Evolutionary conservation across 352 stramenopile species (phyloP).

Genomic region (Phytophthora cajani): DNA sequence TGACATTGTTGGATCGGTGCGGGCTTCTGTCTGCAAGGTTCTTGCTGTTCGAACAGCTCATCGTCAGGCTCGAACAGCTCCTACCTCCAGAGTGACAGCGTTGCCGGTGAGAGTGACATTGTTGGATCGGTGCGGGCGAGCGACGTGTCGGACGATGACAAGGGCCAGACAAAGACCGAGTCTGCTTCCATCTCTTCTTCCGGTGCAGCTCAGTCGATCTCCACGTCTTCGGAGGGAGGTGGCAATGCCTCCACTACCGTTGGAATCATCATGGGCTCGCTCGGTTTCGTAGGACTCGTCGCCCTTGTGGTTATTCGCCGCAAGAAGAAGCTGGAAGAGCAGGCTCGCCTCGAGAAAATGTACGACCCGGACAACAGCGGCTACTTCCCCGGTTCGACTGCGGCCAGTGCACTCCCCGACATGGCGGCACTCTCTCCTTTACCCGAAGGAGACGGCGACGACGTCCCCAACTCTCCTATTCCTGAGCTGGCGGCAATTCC

Average conservation of each 20-base stretch:
- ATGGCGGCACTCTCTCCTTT: conserved; percentile 45
- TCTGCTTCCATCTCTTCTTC: conserved; percentile 16
- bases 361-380: conserved; percentile 44
- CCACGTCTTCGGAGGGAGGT: conserved; percentile 45
- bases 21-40: conserved; percentile 64
- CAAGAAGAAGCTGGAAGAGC: conserved; percentile 62
- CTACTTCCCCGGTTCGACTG: conserved; percentile 47
- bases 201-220: conserved; percentile 37
- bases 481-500: conserved; percentile 49
- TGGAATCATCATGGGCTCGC: conserved; percentile 54
- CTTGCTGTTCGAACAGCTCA: conserved; percentile 59
- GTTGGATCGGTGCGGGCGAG: conserved; percentile 37
- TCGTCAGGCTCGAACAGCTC: conserved; percentile 20
- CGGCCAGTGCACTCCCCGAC: conserved; percentile 33
- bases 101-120: conserved; percentile 31
- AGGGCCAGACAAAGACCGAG: conserved; percentile 15
- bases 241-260: conserved; percentile 51
- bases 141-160: conserved; percentile 1
- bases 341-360: conserved; percentile 52
- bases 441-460: conserved; percentile 25
- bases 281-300: conserved; percentile 51
- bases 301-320: conserved; percentile 58
- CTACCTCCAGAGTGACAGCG: conserved; percentile 14
- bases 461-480: conserved; percentile 49
- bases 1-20: conserved; percentile 39